Conservation (phyloP, 1,284 basidiomycete species). For the Pseudozyma sp. region DNA sequence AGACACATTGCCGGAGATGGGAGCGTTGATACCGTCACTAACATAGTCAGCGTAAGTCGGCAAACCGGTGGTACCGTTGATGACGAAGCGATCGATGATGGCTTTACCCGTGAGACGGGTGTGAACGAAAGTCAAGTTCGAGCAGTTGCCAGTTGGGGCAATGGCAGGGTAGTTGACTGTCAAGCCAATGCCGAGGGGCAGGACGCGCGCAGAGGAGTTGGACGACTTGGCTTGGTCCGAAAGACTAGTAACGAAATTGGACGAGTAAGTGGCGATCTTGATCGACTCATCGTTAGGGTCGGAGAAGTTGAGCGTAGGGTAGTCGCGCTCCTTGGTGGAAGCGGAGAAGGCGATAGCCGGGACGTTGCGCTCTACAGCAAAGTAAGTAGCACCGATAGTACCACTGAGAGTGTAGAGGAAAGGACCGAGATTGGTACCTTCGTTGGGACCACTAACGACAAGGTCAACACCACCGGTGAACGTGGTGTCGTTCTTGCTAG, state of each 20-base stretch:
- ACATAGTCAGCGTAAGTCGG: conserved; percentile 51
- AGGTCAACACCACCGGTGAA: conserved; percentile 35
- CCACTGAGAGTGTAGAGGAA: conserved; percentile 61
- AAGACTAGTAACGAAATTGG: conserved; percentile 58
- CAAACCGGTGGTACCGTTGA: conserved; percentile 52
- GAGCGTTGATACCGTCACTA: conserved; percentile 53
- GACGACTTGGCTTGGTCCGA: conserved; percentile 38
- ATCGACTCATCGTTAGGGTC: conserved; percentile 51
- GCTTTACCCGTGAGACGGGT: conserved; percentile 60
- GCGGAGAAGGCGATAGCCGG: conserved; percentile 62
- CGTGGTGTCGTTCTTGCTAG: conserved; percentile 15
- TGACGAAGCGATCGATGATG: conserved; percentile 48
- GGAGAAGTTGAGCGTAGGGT: conserved; percentile 44
- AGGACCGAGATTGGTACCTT: conserved; percentile 54
- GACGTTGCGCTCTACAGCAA: conserved; percentile 48
- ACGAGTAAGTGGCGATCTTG: conserved; percentile 50
- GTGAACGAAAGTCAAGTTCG: conserved; percentile 27
- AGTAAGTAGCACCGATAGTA: conserved; percentile 59
- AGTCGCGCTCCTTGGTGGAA: conserved; percentile 40
- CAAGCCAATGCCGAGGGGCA: conserved; percentile 57
- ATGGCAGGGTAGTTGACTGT: conserved; percentile 59
- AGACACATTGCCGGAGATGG: conserved; percentile 53
- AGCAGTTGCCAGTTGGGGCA: conserved; percentile 39
- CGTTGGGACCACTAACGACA: conserved; percentile 48
- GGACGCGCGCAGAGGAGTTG: conserved; percentile 21